phyloP scores from a whole-genome alignment of 371 early-diverging fungal species.

The Aphelidium insulamus region DNA sequence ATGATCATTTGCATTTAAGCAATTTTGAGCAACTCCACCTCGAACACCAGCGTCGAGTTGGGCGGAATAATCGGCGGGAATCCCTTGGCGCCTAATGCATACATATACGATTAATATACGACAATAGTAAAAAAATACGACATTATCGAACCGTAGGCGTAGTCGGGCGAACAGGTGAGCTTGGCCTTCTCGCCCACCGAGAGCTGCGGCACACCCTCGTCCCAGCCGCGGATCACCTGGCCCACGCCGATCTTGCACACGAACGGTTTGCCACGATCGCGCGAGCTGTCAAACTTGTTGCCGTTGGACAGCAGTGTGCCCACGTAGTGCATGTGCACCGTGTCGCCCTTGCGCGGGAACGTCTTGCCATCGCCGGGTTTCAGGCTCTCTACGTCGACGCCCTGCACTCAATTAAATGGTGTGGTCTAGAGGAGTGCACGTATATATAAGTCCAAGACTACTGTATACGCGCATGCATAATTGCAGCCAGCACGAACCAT shows the following conservation, averaged over 20 bases:
- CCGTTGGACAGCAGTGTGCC: constrained; percentile 42
- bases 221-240: constrained; percentile 77
- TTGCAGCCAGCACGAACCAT: no score
- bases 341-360: constrained; percentile 68
- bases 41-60: constrained; percentile 60
- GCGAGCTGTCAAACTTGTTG: constrained; percentile 62
- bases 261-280: constrained; percentile 57
- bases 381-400: constrained; percentile 16
- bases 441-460: no score
- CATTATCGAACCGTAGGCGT: constrained; percentile 44
- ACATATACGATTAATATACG: not conserved
- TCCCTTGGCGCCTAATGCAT: no score
- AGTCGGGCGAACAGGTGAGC: constrained; percentile 46
- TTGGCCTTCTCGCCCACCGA: constrained; percentile 46
- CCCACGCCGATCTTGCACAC: constrained; percentile 64
- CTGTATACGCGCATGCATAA: no score
- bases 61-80: constrained; percentile 47
- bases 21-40: constrained; percentile 63
- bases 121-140: constrained; percentile 4
- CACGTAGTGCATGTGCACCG: constrained; percentile 43
- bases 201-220: constrained; percentile 65
- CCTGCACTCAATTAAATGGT: no score
- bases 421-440: no score
- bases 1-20: constrained; percentile 31
- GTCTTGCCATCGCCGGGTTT: constrained; percentile 42